phyloP scores from a whole-genome alignment of 2,329 filamentous ascomycete genomes.

The Eurotiales sp. region DNA sequence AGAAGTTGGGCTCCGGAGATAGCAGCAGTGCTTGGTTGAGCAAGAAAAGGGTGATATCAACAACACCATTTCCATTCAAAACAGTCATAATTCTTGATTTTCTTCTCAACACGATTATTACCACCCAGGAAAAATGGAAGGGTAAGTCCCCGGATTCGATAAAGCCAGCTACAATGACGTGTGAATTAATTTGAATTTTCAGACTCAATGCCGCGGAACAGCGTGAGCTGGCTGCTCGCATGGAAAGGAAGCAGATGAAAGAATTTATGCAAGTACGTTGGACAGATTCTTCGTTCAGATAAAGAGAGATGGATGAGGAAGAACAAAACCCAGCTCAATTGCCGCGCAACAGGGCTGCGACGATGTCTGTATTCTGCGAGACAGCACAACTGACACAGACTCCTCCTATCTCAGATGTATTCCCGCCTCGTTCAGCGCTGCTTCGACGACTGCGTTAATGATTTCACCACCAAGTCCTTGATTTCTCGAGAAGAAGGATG shows the following conservation, averaged over 20 bases:
- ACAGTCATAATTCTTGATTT: background rate
- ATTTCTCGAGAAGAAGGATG: slow-evolving; percentile 84
- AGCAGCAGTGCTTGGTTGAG: background rate
- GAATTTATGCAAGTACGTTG: slow-evolving; percentile 89
- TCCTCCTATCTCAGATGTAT: slow-evolving; percentile 55
- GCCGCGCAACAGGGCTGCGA: too few relatives aligned
- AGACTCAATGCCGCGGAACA: slow-evolving; percentile 76
- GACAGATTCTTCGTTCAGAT: slow-evolving; percentile 21
- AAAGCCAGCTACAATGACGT: background rate
- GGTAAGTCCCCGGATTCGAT: background rate
- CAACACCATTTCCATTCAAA: background rate
- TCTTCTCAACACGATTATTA: background rate
- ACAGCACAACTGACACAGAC: background rate
- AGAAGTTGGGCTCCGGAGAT: background rate
- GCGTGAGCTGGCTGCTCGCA: slow-evolving; percentile 86
- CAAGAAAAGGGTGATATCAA: background rate
- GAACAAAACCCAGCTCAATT: too few relatives aligned
- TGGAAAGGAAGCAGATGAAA: slow-evolving; percentile 98
- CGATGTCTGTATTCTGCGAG: too few relatives aligned
- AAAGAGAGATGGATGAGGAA: background rate
- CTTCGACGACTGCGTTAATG: slow-evolving; percentile 95
- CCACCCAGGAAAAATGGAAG: slow-evolving; percentile 10
- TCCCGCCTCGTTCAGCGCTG: slow-evolving; percentile 61
- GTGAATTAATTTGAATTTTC: slow-evolving; percentile 15
- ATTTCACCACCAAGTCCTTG: slow-evolving; percentile 97